Base-by-base conservation (phyloP, 768 basidiomycete species). In the Pulveroboletus frians region DNA sequence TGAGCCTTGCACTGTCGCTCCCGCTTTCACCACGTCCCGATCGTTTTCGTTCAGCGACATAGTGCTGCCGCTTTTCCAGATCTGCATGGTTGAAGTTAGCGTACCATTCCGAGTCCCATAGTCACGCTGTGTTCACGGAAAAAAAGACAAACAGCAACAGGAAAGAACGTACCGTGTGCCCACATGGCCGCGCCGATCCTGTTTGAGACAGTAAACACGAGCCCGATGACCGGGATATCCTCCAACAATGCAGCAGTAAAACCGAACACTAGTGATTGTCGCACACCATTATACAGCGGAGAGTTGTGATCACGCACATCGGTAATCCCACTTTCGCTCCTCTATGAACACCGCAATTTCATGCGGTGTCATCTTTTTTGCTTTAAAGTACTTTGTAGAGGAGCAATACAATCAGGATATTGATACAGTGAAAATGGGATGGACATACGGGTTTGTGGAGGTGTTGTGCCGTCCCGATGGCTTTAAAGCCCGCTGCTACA, bases 141-240 rank as follows among this genome's bases (percentile, higher is more conserved):
- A 6, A 6, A 30, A 29, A 20, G 9, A 35, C 1, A 17, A 47
- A 7, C 4, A 17, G 21, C 5, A 27, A 26, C 1, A 35, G 15
- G 11, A 35, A 14, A 14, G n/a, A 18, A 59, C 73, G 14, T 48
- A 88, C 85, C 88, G 54, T 84, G 81, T 5, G 88, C 87, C 86
- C 92, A 96, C 93, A 96, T 95, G 1, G 92, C 92, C 3, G 90
- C 93, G 6, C 92, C 92, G 21, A 95, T 79, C 6, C 90, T 76
- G 63, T 95, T 94, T 0, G 90, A 92, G 15, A 95, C 73, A 2
- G 84, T 84, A 63, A 95, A 91, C 9, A 86, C 67, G 5, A 95
- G 69, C 0, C 93, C 93, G 3, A 92, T 60, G 50, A 96, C 76
- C 0, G 93, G 93, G 0, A 95, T 69, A 2, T 78, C 76, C 67